A percentile compares a stretch with the other conserved stretches of the same genome.
Evolutionary conservation across 331 rosid species (phyloP).

Genomic region (Malus hybrid): DNA sequence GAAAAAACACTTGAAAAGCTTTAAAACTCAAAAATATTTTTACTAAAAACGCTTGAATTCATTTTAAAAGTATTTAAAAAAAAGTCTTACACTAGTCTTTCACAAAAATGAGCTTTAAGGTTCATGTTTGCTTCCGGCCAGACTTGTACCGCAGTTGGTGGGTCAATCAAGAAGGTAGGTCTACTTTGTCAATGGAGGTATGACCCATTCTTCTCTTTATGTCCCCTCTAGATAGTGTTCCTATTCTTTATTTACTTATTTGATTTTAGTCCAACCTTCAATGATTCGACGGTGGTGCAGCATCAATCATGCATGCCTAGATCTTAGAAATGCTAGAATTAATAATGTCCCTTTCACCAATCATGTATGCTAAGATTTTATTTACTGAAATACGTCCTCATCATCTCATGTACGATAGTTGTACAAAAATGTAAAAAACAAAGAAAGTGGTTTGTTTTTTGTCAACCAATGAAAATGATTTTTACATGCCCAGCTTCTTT

Average conservation of each 20-base stretch:
- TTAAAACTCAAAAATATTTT: too few relatives aligned
- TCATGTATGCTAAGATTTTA: neutral
- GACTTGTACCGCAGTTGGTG: neutral
- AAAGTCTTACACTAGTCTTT: accelerated
- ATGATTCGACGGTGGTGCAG: neutral
- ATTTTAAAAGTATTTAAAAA: too few relatives aligned
- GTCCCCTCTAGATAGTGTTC: neutral
- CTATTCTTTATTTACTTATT: too few relatives aligned
- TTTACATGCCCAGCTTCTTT: too few relatives aligned
- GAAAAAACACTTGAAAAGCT: accelerated
- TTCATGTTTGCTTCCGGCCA: neutral
- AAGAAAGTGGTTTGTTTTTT: too few relatives aligned
- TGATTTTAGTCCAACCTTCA: neutral
- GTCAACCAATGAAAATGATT: too few relatives aligned
- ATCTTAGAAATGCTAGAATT: neutral
- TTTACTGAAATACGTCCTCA: neutral
- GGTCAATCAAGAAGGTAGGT: neutral
- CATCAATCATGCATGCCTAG: neutral
- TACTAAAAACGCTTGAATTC: accelerated
- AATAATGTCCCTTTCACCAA: neutral
- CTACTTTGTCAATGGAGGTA: neutral
- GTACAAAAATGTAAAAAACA: too few relatives aligned
- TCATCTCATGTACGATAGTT: neutral
- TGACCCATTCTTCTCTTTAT: neutral
- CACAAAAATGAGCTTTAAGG: neutral